Percentiles rank a stretch among this genome's conserved stretches.
Evolutionary conservation across 2,329 filamentous ascomycete genomes (phyloP).

Genomic region (Colletotrichum orchidophilum): DNA sequence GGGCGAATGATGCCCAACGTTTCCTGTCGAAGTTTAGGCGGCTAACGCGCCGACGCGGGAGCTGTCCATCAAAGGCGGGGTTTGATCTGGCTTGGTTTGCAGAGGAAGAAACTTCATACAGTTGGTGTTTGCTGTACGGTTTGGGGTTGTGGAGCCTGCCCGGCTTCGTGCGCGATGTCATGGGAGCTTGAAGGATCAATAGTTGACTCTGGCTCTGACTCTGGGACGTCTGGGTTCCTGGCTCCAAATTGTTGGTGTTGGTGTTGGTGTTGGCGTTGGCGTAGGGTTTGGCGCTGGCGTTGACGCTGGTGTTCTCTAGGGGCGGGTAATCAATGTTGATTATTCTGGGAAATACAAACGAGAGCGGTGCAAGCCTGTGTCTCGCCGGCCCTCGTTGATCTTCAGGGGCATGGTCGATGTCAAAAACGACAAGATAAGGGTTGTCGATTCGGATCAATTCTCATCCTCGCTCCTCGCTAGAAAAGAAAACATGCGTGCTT

Average conservation of each 20-base stretch:
- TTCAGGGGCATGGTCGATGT: neutral
- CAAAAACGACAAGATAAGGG: too few species aligned
- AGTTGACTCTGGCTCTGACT: slow-evolving; percentile 11
- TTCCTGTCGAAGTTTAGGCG: neutral
- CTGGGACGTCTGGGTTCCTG: neutral
- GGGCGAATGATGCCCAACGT: slow-evolving; percentile 1
- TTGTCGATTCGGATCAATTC: neutral
- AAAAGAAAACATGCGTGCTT: slow-evolving; percentile 21
- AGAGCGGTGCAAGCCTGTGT: neutral
- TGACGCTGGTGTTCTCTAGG: neutral
- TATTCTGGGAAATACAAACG: neutral
- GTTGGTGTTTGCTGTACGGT: neutral
- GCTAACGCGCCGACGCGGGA: neutral
- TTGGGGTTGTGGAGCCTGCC: neutral
- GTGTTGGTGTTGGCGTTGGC: neutral
- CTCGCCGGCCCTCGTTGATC: neutral
- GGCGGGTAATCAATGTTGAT: neutral
- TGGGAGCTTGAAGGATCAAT: slow-evolving; percentile 20
- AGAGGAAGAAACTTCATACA: neutral
- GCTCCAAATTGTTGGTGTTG: slow-evolving; percentile 13
- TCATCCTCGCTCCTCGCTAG: neutral
- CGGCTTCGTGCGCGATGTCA: neutral
- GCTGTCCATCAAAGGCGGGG: slow-evolving; percentile 6
- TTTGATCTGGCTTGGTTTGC: neutral
- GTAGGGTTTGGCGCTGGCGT: neutral